Conservation (phyloP, 2,329 filamentous ascomycete species). For the Phialophora expanda region DNA sequence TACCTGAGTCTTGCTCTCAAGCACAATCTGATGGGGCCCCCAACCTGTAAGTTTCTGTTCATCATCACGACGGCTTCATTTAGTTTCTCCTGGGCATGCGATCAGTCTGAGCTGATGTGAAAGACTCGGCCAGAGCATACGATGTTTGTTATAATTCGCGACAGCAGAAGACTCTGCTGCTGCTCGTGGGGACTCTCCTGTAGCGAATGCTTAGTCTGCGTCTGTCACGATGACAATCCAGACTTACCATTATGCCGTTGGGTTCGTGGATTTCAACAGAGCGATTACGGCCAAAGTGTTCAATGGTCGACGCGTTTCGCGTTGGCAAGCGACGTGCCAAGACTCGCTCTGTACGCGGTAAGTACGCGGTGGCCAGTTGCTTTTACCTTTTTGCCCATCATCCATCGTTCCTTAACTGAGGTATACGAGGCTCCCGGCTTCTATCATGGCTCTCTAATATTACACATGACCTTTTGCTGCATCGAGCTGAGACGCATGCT, state of each 20-base stretch:
- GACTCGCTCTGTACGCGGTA: not conserved
- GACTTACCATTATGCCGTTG: not conserved
- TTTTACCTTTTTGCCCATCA: not conserved
- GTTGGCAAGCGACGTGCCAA: not conserved
- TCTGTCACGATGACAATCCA: not conserved
- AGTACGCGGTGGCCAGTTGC: not conserved
- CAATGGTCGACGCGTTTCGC: not conserved
- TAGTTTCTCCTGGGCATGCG: slow-evolving; percentile 77
- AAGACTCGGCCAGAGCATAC: slow-evolving; percentile 60
- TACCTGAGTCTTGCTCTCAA: slow-evolving; percentile 8
- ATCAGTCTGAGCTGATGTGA: slow-evolving; percentile 31
- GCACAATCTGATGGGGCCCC: not conserved
- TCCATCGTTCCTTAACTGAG: not conserved
- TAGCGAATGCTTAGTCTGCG: slow-evolving; percentile 8
- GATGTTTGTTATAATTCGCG: slow-evolving; percentile 95
- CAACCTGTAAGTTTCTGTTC: slow-evolving; percentile 87
- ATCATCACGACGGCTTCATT: slow-evolving; percentile 92
- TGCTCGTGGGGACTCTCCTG: slow-evolving; percentile 97
- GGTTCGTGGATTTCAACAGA: not conserved
- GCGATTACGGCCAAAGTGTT: not conserved
- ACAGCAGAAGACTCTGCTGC: slow-evolving; percentile 90
- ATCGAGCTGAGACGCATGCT: slow-evolving; percentile 11
- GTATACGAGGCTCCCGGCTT: not conserved
- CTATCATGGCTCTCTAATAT: not conserved
- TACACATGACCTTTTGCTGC: not conserved